Percentiles rank a stretch among this genome's conserved stretches.
phyloP scores from a whole-genome alignment of 2,329 filamentous ascomycete genomes.

The Tricladium varicosporioides region DNA sequence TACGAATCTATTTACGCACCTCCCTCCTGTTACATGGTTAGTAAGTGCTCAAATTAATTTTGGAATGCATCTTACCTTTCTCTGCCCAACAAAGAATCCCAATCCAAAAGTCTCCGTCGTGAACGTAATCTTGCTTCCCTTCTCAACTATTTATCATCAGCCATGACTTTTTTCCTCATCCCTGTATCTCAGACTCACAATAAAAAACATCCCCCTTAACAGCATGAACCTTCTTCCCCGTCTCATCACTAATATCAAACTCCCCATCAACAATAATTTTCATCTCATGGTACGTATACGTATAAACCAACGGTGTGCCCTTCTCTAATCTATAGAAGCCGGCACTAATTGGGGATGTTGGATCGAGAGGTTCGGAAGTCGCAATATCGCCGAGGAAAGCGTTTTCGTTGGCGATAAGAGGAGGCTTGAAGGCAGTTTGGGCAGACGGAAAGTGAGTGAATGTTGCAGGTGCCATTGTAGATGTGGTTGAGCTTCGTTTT shows the following conservation, averaged over 20 bases:
- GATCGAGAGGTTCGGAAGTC: constrained; percentile 42
- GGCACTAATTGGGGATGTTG: constrained; percentile 52
- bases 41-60: too few species aligned
- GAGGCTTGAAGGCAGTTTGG: constrained; percentile 56
- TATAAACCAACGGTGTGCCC: constrained; percentile 60
- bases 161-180: background rate
- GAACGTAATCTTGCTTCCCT: constrained; percentile 36
- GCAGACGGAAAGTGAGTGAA: constrained; percentile 48
- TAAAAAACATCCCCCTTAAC: constrained; percentile 61
- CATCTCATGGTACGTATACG: constrained; percentile 65
- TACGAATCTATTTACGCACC: too few species aligned
- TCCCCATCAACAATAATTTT: constrained; percentile 64
- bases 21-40: too few species aligned
- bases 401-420: constrained; percentile 62
- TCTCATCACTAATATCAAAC: constrained; percentile 59
- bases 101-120: constrained; percentile 34
- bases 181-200: constrained; percentile 33
- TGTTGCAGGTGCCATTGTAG: constrained; percentile 22
- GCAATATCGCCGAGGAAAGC: constrained; percentile 57
- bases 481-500: constrained; percentile 1
- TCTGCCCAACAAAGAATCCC: constrained; percentile 36
- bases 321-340: constrained; percentile 63
- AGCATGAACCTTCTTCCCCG: constrained; percentile 55
- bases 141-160: constrained; percentile 30
- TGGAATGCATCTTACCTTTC: constrained; percentile 26